These are phyloP conservation scores for Sclerotinia sclerotiorum DNA, from an alignment of 2,329 filamentous ascomycete genomes.

Conservation along the genomic window DNA sequence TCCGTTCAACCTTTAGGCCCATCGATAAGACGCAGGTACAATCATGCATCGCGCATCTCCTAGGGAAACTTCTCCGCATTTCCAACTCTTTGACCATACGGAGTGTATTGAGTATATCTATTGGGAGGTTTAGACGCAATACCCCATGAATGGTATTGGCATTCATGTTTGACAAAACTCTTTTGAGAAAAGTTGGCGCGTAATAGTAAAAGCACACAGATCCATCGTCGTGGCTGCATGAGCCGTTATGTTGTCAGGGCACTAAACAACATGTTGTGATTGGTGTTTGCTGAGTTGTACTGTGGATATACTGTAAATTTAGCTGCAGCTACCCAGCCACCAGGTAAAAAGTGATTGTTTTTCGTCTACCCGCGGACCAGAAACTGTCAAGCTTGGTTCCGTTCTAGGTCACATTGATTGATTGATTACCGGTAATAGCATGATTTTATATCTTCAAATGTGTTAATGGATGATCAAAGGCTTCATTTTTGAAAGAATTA, in stretches of 20 bases:
- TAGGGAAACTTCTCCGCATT: constrained; percentile 2
- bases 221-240: constrained; percentile 9
- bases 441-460: not conserved
- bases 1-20: not conserved
- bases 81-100: not conserved
- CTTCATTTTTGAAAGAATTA: constrained; percentile 13
- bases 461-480: constrained; percentile 16
- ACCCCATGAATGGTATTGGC: not conserved
- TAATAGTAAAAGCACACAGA: not conserved
- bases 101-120: not conserved
- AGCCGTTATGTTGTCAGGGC: constrained; percentile 1
- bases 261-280: not conserved
- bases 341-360: constrained; percentile 13
- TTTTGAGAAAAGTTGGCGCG: not conserved
- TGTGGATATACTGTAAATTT: constrained; percentile 15
- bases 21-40: constrained; percentile 6
- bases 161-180: not conserved
- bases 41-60: not conserved
- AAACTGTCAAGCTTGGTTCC: constrained; percentile 14
- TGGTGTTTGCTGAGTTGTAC: constrained; percentile 2
- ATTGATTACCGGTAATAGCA: not conserved
- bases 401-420: not conserved
- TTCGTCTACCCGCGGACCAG: constrained; percentile 23
- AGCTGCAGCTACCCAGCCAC: constrained; percentile 23
- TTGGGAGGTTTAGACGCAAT: not conserved